phyloP scores from a whole-genome alignment of 2,329 filamentous ascomycete species.

The Nigrospora osmanthi region DNA sequence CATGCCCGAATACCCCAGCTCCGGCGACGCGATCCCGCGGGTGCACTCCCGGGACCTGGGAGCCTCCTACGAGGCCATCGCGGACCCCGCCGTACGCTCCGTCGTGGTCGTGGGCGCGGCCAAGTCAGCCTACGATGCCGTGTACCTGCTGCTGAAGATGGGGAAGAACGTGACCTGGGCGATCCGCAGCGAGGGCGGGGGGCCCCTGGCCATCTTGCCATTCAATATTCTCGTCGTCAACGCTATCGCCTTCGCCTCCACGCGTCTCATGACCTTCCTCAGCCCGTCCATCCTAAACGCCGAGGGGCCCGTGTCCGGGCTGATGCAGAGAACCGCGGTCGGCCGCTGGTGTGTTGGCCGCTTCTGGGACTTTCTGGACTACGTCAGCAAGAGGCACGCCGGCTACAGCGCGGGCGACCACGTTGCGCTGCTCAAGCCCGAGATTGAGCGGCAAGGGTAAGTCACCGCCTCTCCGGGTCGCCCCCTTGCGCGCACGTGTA shows the following conservation, averaged over 20 bases:
- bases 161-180: conserved; percentile 9
- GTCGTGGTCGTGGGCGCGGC: conserved; percentile 5
- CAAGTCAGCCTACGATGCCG: conserved; percentile 9
- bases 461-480: not conserved
- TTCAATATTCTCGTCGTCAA: conserved; percentile 2
- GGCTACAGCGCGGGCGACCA: not conserved
- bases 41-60: conserved; percentile 4
- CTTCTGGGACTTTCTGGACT: conserved; percentile 2
- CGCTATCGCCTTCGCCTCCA: conserved; percentile 2
- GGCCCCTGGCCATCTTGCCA: conserved; percentile 9
- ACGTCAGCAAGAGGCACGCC: not conserved
- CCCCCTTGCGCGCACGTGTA: not conserved
- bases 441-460: conserved; percentile 1
- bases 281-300: conserved; percentile 7
- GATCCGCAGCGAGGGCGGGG: conserved; percentile 6
- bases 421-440: conserved; percentile 1
- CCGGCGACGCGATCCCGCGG: conserved; percentile 3
- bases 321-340: conserved; percentile 3
- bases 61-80: not conserved
- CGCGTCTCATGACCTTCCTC: conserved; percentile 6
- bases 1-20: conserved; percentile 8
- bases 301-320: not conserved
- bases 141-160: conserved; percentile 5
- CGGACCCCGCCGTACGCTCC: not conserved
- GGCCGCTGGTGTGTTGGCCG: conserved; percentile 2